Percentiles rank a stretch among this genome's conserved stretches.
These are phyloP conservation scores for Vinca minor DNA, from an alignment of 257 asterid species.

Conservation along the genomic window DNA sequence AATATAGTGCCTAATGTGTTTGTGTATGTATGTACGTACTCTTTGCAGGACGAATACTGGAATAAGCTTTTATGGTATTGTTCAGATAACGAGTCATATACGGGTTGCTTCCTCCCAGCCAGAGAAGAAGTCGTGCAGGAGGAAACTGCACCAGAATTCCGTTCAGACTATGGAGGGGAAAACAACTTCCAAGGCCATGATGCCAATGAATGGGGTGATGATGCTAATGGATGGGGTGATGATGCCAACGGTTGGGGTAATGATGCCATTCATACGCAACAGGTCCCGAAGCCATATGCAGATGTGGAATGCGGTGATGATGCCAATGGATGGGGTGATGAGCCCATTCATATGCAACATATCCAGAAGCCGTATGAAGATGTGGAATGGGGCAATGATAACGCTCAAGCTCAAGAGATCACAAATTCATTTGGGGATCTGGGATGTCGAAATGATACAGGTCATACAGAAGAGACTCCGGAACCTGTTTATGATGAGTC, in stretches of 20 bases:
- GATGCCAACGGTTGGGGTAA: neutral
- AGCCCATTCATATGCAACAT: too few relatives aligned
- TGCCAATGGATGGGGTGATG: neutral
- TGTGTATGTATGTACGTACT: neutral
- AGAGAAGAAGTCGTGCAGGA: conserved; percentile 27
- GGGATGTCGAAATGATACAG: conserved; percentile 14
- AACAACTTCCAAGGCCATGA: neutral
- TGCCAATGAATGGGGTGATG: conserved; percentile 23
- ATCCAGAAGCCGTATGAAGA: too few relatives aligned
- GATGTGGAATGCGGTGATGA: conserved; percentile 26
- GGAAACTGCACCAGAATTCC: conserved; percentile 7
- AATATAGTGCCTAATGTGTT: neutral
- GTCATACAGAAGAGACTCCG: conserved; percentile 9
- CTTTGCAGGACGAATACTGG: conserved; percentile 73
- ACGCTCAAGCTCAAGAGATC: conserved; percentile 4
- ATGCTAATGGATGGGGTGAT: conserved; percentile 18
- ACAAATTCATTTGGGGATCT: conserved; percentile 20
- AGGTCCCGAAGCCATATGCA: neutral
- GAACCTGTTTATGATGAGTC: conserved; percentile 24
- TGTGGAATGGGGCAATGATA: conserved; percentile 18
- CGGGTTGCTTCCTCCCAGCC: conserved; percentile 81
- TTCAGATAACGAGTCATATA: conserved; percentile 59
- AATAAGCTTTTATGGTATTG: conserved; percentile 82
- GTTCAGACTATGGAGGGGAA: conserved; percentile 8
- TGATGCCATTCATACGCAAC: neutral